Evolutionary conservation across 129 eudicot genomes (phyloP), one percentile per base, ranked within the genome.

Genomic region (Tagetes patula): DNA sequence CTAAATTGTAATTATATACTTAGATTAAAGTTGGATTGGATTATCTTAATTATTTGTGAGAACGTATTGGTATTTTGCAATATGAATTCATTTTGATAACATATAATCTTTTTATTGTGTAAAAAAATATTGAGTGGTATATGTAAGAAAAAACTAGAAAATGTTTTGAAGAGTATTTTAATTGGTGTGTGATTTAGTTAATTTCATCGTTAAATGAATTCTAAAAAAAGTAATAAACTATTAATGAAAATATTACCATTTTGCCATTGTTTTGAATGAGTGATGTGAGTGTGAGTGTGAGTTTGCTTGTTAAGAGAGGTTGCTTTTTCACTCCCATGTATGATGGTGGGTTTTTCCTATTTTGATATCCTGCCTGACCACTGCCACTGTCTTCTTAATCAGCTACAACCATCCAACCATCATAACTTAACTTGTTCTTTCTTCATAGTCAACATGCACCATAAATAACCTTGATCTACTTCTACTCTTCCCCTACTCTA

Each of bases 251-350:
- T n/a, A 13, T 14, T 52, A 55, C 61, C 30, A 55, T 27, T 7
- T 30, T 55, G 61, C 61, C 61, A 55, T 55, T 54, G 65, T 3
- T 58, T 59, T 59, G 65, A 59, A 59, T 9, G 75, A 62, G 45
- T 36, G 67, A 62, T 33, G 65, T 59, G 65, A 59, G 33, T 33
- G 65, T 59, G 65, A 59, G 33, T 11, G 45, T 62, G 47, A 36
- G 45, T 62, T 37, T 62, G 46, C 76, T 58, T 81, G 85, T 53
- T 39, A 45, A 42, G 39, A 20, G 71, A 75, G 65, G 68, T 88
- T 89, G 89, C 82, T 73, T 64, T 86, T 62, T 85, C 85, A 54
- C 91, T 85, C 62, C 91, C 91, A 61, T 47, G 70, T 59, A 77
- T 77, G 63, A 69, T 69, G 81, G 70, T 69, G 81, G 75, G 81